Conservation (phyloP, 1,139 yeast species). For the Taphrina deformans region DNA sequence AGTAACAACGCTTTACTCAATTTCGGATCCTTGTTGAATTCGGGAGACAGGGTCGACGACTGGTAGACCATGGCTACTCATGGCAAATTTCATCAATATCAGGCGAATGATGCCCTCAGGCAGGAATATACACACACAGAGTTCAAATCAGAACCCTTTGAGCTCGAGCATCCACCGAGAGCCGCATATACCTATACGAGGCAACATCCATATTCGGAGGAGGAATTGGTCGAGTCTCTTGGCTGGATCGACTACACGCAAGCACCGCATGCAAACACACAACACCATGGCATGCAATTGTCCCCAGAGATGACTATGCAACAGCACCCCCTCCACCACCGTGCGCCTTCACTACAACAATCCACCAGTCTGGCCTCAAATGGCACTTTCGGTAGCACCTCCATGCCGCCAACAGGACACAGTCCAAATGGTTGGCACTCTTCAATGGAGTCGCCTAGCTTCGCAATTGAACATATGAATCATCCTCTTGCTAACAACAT, state of each 20-base stretch:
- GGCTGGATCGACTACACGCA: slow-evolving; percentile 23
- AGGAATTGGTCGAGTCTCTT: slow-evolving; percentile 25
- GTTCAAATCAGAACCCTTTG: slow-evolving; percentile 6
- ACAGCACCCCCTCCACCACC: neutral
- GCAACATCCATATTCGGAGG: slow-evolving; percentile 7
- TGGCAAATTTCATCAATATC: neutral
- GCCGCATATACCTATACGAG: neutral
- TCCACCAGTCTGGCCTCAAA: neutral
- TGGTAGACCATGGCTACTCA: slow-evolving; percentile 3
- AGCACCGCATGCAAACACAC: neutral
- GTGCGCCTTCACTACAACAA: neutral
- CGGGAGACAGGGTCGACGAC: too few species aligned
- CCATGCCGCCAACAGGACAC: neutral
- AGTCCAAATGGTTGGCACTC: slow-evolving; percentile 27
- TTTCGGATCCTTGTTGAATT: too few species aligned
- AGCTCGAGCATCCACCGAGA: neutral
- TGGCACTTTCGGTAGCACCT: slow-evolving; percentile 2
- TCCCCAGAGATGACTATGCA: neutral
- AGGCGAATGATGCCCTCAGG: neutral
- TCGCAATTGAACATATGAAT: neutral
- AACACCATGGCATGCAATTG: neutral
- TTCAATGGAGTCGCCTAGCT: slow-evolving; percentile 3
- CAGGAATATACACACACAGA: neutral
- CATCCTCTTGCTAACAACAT: neutral
- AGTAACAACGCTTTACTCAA: too few species aligned